These are phyloP conservation scores for Backusella psychrophila DNA, from an alignment of 192 early-diverging fungal genomes.

Conservation along the genomic window DNA sequence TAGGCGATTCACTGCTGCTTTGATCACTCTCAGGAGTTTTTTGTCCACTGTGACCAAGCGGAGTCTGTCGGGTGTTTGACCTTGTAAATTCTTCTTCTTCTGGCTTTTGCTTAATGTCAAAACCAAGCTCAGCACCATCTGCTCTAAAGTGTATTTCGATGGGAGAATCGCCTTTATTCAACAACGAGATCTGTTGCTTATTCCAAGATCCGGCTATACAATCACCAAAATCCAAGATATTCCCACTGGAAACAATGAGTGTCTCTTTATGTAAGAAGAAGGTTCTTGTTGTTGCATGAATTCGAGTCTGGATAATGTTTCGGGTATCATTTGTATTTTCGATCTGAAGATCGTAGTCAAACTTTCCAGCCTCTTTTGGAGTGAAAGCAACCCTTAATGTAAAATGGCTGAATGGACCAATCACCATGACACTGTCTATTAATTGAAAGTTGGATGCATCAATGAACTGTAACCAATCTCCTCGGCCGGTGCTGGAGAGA, in stretches of 20 bases:
- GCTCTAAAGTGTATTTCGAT: conserved; percentile 73
- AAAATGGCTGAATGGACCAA: conserved; percentile 65
- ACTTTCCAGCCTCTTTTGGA: conserved; percentile 87
- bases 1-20: neutral
- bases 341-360: conserved; percentile 81
- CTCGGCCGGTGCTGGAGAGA: conserved; percentile 46
- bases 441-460: conserved; percentile 68
- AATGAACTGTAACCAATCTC: conserved; percentile 64
- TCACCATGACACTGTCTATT: conserved; percentile 46
- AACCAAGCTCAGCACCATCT: conserved; percentile 54
- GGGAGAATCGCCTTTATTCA: conserved; percentile 71
- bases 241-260: conserved; percentile 65
- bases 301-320: conserved; percentile 79
- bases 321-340: conserved; percentile 87
- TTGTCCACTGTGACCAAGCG: neutral
- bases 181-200: conserved; percentile 69
- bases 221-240: conserved; percentile 87
- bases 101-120: conserved; percentile 41
- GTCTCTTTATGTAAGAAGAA: conserved; percentile 66
- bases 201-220: conserved; percentile 84
- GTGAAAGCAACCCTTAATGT: conserved; percentile 81
- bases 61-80: conserved; percentile 5
- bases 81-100: neutral
- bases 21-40: neutral
- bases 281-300: conserved; percentile 75